Conservation (phyloP, 257 asterid species). For the Penstemon barbatus region DNA sequence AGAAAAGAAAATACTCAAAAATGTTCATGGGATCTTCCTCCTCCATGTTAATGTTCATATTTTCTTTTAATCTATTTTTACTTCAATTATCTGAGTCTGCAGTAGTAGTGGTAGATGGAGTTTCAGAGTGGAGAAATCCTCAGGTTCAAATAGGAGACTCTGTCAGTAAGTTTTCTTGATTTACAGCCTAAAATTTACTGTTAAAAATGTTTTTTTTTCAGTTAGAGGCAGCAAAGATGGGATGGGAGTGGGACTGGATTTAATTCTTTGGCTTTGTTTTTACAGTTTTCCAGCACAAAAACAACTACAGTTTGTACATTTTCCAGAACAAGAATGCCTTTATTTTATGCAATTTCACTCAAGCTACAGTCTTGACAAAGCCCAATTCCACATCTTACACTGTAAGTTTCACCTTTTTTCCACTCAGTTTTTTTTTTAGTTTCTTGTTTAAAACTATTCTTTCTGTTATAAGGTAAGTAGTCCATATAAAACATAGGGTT, state of each 20-base stretch:
- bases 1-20: background rate
- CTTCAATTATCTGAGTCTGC: slow-evolving; percentile 45
- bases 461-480: too few relatives aligned
- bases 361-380: slow-evolving; percentile 75
- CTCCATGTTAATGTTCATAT: slow-evolving; percentile 34
- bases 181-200: background rate
- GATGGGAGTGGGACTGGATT: background rate
- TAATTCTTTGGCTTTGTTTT: slow-evolving; percentile 18
- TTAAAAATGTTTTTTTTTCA: background rate
- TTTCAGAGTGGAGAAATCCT: slow-evolving; percentile 73
- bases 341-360: slow-evolving; percentile 71
- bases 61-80: slow-evolving; percentile 32
- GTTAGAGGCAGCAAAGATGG: background rate
- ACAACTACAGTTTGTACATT: slow-evolving; percentile 73
- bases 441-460: background rate
- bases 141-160: slow-evolving; percentile 69
- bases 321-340: slow-evolving; percentile 78
- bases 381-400: slow-evolving; percentile 67
- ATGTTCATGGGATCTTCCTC: slow-evolving; percentile 31
- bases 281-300: slow-evolving; percentile 77
- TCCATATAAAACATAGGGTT: too few relatives aligned
- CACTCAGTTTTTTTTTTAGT: background rate
- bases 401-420: slow-evolving; percentile 27
- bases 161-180: slow-evolving; percentile 58
- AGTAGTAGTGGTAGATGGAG: slow-evolving; percentile 72